phyloP scores from a whole-genome alignment of 78 protist genomes.

The slime mould (Dictyostelium discoideum) region DNA sequence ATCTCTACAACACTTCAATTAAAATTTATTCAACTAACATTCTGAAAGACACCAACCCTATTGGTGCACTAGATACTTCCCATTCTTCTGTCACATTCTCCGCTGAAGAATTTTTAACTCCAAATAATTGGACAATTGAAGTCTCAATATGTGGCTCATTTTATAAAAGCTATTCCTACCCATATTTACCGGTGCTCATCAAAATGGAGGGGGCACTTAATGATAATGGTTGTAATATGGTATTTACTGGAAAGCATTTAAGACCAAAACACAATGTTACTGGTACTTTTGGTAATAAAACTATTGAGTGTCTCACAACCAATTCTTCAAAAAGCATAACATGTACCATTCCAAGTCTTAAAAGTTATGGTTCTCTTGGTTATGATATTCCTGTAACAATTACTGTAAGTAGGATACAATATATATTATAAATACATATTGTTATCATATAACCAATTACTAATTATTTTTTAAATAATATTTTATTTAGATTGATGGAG shows the following conservation, averaged over 20 bases:
- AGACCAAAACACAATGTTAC: neutral
- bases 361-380: neutral
- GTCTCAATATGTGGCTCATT: neutral
- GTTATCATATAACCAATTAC: too few relatives aligned
- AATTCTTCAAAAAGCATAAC: neutral
- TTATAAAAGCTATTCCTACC: neutral
- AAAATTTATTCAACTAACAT: neutral
- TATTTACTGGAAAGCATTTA: neutral
- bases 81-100: neutral
- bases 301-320: neutral
- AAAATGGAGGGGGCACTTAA: neutral
- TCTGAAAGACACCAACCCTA: neutral
- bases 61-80: neutral
- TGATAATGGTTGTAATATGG: neutral
- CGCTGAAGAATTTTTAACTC: neutral
- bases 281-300: neutral
- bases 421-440: too few relatives aligned
- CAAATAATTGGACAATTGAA: neutral
- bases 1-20: neutral
- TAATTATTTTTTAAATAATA: too few relatives aligned
- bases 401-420: neutral
- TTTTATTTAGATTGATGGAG: neutral
- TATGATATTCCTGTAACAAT: neutral
- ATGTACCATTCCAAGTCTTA: neutral
- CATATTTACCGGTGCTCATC: neutral